Evolutionary conservation across 148 eudicot species (phyloP), one percentile per base, ranked within the genome.

Genomic region (Spergularia bocconei): DNA sequence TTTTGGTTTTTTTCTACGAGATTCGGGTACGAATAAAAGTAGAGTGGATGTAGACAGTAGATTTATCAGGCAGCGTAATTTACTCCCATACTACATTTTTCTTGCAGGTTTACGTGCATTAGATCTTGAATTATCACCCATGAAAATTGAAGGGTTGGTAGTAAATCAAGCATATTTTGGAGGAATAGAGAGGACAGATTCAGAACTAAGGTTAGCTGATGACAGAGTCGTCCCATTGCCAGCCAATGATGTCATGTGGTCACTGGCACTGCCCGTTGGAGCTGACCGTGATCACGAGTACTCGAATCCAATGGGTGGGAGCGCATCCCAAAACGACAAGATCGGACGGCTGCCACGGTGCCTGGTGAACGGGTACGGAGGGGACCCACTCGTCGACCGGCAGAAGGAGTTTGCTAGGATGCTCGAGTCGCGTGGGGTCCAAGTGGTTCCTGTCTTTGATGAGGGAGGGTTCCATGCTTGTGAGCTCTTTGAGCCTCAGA

Each of bases 101-200:
- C 36, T 29, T 62, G 71, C 81, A 72, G 97, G 83, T 57, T 74
- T 87, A 68, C 88, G 90, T 15, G 81, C 84, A 15, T 63, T 87
- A 16, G 93, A 90, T 75, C 78, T 79, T 3, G 85, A 91, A 72
- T 67, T 90, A 8, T 67, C 79, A 0, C 97, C 97, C 0, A 78
- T 91, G 75, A 88, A 86, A 77, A 91, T 93, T 71, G 77, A 52
- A 63, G 98, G 98, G 84, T 82, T 90, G 81, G 88, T 93, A 75
- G 75, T 93, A 64, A 91, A 91, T 75, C 96, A 93, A 79, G 84
- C 95, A 1, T 93, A 77, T 64, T 93, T 91, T 68, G 90, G 98
- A 56, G 93, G 92, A 71, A 77, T 72, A 15, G 23, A 79, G 14
- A 74, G 88, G 69, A 82, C 91, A 0, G 82, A 82, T 6, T 87